phyloP scores from a whole-genome alignment of 164 flowering plant genomes.

The Pachysandra terminalis region DNA sequence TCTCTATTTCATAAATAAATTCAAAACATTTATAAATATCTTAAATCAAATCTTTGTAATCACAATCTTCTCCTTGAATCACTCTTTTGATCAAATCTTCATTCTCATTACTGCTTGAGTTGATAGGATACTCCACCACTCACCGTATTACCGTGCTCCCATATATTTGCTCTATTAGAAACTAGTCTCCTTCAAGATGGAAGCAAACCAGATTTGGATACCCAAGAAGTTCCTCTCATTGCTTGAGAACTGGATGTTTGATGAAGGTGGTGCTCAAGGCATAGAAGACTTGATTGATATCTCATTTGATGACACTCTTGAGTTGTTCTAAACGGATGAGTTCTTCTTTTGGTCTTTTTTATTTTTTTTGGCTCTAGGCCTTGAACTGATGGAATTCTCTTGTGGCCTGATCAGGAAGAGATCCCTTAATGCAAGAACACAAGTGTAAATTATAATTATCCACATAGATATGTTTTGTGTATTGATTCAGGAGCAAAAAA shows the following conservation, averaged over 20 bases:
- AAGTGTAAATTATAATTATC: not conserved
- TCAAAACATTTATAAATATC: too few species aligned
- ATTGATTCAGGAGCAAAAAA: not conserved
- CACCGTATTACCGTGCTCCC: too few species aligned
- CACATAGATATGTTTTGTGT: not conserved
- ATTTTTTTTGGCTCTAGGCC: slow-evolving; percentile 6
- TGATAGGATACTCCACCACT: too few species aligned
- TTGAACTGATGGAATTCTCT: slow-evolving; percentile 6
- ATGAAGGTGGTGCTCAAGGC: slow-evolving; percentile 38
- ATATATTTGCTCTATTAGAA: too few species aligned
- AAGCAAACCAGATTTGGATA: slow-evolving; percentile 35
- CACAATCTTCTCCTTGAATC: too few species aligned
- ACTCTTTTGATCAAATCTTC: too few species aligned
- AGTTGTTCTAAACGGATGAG: slow-evolving; percentile 34
- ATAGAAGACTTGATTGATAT: slow-evolving; percentile 33
- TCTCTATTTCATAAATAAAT: too few species aligned
- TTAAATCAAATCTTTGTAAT: too few species aligned
- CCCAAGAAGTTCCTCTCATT: slow-evolving; percentile 31
- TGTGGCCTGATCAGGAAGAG: slow-evolving; percentile 6
- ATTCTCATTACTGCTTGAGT: too few species aligned
- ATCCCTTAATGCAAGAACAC: not conserved
- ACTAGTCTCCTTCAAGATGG: slow-evolving; percentile 39
- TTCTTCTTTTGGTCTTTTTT: not conserved
- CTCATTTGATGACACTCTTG: slow-evolving; percentile 33
- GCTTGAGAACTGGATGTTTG: slow-evolving; percentile 81